Evolutionary conservation across 2,329 filamentous ascomycete species (phyloP).

Genomic region (Fusarium armeniacum): DNA sequence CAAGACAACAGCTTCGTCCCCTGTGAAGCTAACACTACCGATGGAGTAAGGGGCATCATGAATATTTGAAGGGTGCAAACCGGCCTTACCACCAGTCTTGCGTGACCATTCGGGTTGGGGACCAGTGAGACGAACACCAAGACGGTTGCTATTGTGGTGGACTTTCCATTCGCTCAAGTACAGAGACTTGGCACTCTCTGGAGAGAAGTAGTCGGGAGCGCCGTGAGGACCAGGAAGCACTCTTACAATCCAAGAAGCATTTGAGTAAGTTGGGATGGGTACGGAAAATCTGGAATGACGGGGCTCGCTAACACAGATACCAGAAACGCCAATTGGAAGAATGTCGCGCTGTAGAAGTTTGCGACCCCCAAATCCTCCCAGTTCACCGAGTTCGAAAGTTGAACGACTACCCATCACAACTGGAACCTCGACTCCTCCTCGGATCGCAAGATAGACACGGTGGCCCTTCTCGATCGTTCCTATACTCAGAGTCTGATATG

Average conservation of each 20-base stretch:
- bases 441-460: slow-evolving; percentile 54
- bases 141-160: slow-evolving; percentile 59
- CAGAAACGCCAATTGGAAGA: slow-evolving; percentile 37
- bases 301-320: fast-evolving
- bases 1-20: slow-evolving; percentile 58
- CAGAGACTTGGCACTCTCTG: slow-evolving; percentile 49
- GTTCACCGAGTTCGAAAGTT: slow-evolving; percentile 52
- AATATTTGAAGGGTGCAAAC: slow-evolving; percentile 60
- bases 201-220: slow-evolving; percentile 56
- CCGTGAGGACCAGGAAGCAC: slow-evolving; percentile 59
- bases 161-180: slow-evolving; percentile 57
- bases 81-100: slow-evolving; percentile 55
- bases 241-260: slow-evolving; percentile 51
- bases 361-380: slow-evolving; percentile 55
- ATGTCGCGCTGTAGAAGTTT: slow-evolving; percentile 52
- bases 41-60: slow-evolving; percentile 58
- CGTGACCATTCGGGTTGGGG: slow-evolving; percentile 57
- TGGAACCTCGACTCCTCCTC: slow-evolving; percentile 55
- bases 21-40: slow-evolving; percentile 60
- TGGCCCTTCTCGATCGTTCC: slow-evolving; percentile 50
- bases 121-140: slow-evolving; percentile 57
- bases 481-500: slow-evolving; percentile 49
- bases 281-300: slow-evolving; percentile 1
- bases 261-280: slow-evolving; percentile 47
- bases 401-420: slow-evolving; percentile 53